Evolutionary conservation across 257 asterid species (phyloP).

Genomic region (Jasminum sambac): DNA sequence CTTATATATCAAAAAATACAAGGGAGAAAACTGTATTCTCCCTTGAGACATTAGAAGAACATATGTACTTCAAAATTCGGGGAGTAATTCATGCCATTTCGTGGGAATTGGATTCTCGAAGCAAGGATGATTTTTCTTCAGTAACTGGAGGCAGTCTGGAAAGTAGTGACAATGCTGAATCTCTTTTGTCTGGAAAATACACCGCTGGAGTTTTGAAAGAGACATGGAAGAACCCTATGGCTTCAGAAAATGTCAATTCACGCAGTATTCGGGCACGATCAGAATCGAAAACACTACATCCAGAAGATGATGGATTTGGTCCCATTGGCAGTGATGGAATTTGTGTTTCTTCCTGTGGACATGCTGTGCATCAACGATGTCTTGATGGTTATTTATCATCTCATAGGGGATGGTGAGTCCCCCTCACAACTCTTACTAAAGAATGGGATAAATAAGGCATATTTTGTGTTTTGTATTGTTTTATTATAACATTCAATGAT

Average conservation of each 20-base stretch:
- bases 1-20: slow-evolving; percentile 35
- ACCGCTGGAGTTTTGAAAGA: slow-evolving; percentile 70
- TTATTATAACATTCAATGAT: not conserved
- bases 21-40: slow-evolving; percentile 41
- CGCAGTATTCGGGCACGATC: slow-evolving; percentile 36
- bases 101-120: slow-evolving; percentile 28
- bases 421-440: not conserved
- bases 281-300: slow-evolving; percentile 28
- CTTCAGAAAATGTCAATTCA: slow-evolving; percentile 49
- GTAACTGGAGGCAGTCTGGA: slow-evolving; percentile 36
- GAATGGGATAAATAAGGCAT: not conserved
- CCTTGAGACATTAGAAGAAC: slow-evolving; percentile 64
- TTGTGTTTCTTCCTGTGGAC: slow-evolving; percentile 91
- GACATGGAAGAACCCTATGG: slow-evolving; percentile 52
- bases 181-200: slow-evolving; percentile 77
- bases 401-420: slow-evolving; percentile 73
- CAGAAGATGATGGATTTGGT: slow-evolving; percentile 59
- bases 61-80: slow-evolving; percentile 49
- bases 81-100: slow-evolving; percentile 31
- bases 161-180: slow-evolving; percentile 36
- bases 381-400: slow-evolving; percentile 88
- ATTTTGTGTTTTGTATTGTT: not conserved
- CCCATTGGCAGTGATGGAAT: slow-evolving; percentile 81
- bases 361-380: slow-evolving; percentile 97
- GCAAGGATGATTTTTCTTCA: slow-evolving; percentile 31